Evolutionary conservation across 805 yeast species (phyloP).

Genomic region (Candida gorgasii): DNA sequence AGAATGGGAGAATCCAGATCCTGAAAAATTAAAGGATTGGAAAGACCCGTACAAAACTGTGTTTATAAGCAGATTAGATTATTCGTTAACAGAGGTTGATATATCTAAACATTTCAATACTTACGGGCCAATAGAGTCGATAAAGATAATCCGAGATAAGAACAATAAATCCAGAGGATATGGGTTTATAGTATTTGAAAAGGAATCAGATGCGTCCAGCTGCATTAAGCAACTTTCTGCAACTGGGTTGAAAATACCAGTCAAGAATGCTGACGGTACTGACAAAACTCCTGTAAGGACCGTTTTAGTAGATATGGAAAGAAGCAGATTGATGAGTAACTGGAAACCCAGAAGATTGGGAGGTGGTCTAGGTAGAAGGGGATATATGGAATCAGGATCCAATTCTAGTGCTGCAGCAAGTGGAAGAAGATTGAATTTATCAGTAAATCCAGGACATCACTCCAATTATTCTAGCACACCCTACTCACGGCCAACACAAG

Average conservation of each 20-base stretch:
- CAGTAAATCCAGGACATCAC: background rate
- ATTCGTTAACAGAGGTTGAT: slow-evolving; percentile 64
- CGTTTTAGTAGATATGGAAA: slow-evolving; percentile 68
- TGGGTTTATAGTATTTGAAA: slow-evolving; percentile 73
- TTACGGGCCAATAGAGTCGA: slow-evolving; percentile 70
- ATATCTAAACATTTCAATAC: slow-evolving; percentile 58
- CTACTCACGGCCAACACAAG: background rate
- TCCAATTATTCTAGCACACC: background rate
- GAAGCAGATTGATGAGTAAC: slow-evolving; percentile 63
- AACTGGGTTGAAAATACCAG: slow-evolving; percentile 32
- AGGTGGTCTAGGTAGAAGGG: slow-evolving; percentile 91
- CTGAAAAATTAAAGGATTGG: slow-evolving; percentile 29
- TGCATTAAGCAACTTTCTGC: slow-evolving; percentile 63
- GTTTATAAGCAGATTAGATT: slow-evolving; percentile 73
- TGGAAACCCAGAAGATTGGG: slow-evolving; percentile 81
- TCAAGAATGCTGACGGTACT: slow-evolving; percentile 32
- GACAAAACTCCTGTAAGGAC: slow-evolving; percentile 38
- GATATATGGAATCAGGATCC: slow-evolving; percentile 45
- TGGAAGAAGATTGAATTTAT: slow-evolving; percentile 23
- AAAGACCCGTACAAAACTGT: slow-evolving; percentile 76
- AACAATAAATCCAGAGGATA: slow-evolving; percentile 70
- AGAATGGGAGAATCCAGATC: slow-evolving; percentile 35
- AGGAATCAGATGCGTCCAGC: slow-evolving; percentile 56
- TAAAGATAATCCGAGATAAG: slow-evolving; percentile 39
- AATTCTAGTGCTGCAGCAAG: slow-evolving; percentile 36